Conservation (phyloP, 164 flowering plant species). For the Berberis thunbergii region DNA sequence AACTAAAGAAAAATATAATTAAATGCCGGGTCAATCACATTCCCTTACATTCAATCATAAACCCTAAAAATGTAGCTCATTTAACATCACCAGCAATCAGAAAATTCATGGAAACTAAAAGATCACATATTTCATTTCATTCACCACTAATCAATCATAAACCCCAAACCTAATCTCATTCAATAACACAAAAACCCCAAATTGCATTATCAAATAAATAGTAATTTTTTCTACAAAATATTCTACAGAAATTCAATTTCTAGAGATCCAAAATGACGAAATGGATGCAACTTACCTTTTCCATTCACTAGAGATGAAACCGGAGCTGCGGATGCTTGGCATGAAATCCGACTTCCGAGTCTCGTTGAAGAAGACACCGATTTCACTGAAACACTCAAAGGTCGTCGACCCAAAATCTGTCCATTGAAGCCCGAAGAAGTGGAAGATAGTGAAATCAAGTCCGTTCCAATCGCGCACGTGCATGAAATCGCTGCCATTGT, state of each 20-base stretch:
- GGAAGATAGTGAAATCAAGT: slow-evolving; percentile 21
- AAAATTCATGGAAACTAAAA: too few relatives aligned
- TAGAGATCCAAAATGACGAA: neutral
- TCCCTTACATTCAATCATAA: too few relatives aligned
- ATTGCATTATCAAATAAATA: too few relatives aligned
- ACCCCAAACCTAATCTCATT: neutral
- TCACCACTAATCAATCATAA: too few relatives aligned
- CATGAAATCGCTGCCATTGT: slow-evolving; percentile 32
- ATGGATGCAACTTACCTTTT: slow-evolving; percentile 16
- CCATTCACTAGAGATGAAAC: slow-evolving; percentile 25
- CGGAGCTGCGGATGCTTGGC: slow-evolving; percentile 28
- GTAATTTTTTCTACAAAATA: too few relatives aligned
- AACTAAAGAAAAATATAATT: too few relatives aligned
- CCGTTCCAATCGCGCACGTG: slow-evolving; percentile 21
- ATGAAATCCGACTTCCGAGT: slow-evolving; percentile 26
- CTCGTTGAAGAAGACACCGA: slow-evolving; percentile 9
- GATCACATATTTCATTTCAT: too few relatives aligned
- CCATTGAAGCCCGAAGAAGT: slow-evolving; percentile 28
- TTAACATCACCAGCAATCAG: too few relatives aligned
- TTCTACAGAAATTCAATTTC: neutral
- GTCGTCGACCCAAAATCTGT: slow-evolving; percentile 8
- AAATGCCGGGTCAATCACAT: too few relatives aligned
- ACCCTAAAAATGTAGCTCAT: too few relatives aligned
- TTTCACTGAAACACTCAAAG: slow-evolving; percentile 1
- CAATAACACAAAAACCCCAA: too few relatives aligned